These are phyloP conservation scores for Aspergillus haitiensis DNA, from an alignment of 495 filamentous ascomycete species.

Conservation along the genomic window DNA sequence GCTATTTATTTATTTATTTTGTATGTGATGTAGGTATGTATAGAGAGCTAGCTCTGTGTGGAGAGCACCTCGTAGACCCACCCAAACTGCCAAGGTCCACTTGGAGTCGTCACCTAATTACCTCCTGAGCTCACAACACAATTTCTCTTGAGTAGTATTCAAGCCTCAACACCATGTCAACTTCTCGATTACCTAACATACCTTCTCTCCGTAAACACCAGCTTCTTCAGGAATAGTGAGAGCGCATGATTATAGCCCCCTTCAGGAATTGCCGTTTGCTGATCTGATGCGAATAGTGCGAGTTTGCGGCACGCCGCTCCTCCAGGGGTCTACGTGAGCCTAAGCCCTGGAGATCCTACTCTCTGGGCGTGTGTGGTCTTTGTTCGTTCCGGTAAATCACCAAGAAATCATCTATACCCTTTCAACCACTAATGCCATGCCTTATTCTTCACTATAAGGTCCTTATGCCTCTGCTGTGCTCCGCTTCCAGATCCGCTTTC, in stretches of 20 bases:
- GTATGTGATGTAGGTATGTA: not conserved
- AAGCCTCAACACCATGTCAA: conserved; percentile 37
- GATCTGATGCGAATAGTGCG: conserved; percentile 52
- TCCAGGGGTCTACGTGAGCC: conserved; percentile 79
- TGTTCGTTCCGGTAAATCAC: conserved; percentile 69
- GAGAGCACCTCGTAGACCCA: no score
- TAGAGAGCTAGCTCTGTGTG: not conserved
- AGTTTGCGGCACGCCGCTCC: conserved; percentile 79
- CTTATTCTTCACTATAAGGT: conserved; percentile 45
- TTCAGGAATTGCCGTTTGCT: not conserved
- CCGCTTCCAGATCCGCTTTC: conserved; percentile 87
- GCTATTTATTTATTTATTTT: not conserved
- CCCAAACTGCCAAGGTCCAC: conserved; percentile 1
- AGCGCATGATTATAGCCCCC: not conserved
- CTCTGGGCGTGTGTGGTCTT: conserved; percentile 91
- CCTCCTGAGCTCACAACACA: conserved; percentile 6
- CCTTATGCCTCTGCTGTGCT: conserved; percentile 87
- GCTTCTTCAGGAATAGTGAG: conserved; percentile 76
- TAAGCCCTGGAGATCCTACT: conserved; percentile 75
- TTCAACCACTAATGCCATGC: no score
- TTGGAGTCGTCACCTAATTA: no score
- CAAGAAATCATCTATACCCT: no score
- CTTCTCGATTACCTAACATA: conserved; percentile 42
- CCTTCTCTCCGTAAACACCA: conserved; percentile 61
- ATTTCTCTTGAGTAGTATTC: not conserved